Conservation (phyloP, 805 yeast genomes). For the Barnettozyma botsteinii region DNA sequence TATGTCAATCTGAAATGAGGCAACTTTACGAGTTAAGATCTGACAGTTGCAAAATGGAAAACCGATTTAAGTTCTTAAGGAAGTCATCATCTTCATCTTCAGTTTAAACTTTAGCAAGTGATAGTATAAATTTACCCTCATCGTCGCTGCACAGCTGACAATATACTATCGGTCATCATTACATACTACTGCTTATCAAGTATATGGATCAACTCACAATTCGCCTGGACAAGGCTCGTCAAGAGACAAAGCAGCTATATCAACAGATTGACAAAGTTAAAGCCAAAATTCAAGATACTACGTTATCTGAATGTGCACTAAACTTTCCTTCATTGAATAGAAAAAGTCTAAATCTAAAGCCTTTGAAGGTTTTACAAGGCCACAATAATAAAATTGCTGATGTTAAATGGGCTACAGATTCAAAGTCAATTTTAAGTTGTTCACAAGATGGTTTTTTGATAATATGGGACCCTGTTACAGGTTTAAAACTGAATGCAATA, state of each 20-base stretch:
- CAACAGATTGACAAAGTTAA: constrained; percentile 43
- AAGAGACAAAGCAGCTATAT: constrained; percentile 43
- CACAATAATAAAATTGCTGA: constrained; percentile 72
- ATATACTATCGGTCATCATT: too few species aligned
- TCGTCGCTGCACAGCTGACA: too few species aligned
- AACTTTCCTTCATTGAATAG: constrained; percentile 14
- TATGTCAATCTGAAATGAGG: constrained; percentile 10
- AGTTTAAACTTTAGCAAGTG: too few species aligned
- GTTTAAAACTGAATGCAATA: constrained; percentile 64
- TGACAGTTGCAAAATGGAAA: too few species aligned
- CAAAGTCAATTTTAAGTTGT: constrained; percentile 58
- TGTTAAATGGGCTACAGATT: constrained; percentile 61
- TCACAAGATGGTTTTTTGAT: constrained; percentile 85
- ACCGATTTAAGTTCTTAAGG: too few species aligned
- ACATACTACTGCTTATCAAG: too few species aligned
- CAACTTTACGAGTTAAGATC: constrained; percentile 1
- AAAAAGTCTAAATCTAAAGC: constrained; percentile 28
- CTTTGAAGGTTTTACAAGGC: constrained; percentile 35
- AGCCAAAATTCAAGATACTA: constrained; percentile 39
- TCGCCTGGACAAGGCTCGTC: constrained; percentile 33
- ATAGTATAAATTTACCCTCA: too few species aligned
- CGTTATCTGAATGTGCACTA: constrained; percentile 35
- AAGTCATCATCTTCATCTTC: too few species aligned
- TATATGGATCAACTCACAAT: constrained; percentile 5
- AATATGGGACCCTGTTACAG: constrained; percentile 75